Conservation (phyloP, 257 asterid species). For the Henckelia pumila region DNA sequence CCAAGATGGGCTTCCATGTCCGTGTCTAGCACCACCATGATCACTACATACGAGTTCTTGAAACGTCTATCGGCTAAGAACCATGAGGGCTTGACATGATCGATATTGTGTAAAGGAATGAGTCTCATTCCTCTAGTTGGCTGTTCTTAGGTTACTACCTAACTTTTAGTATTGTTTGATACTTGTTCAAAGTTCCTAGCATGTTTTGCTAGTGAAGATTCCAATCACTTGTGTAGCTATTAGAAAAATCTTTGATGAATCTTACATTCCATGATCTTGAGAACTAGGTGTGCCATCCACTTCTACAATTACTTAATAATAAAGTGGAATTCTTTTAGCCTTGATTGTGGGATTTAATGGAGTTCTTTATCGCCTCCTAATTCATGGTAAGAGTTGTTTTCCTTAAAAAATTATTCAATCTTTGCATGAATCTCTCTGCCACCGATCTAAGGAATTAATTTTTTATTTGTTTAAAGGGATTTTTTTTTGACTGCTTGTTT, state of each 20-base stretch:
- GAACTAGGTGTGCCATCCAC: background rate
- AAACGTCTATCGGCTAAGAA: conserved; percentile 68
- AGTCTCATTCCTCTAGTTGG: conserved; percentile 6
- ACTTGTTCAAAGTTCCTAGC: background rate
- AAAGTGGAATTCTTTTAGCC: background rate
- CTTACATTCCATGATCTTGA: background rate
- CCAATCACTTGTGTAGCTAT: background rate
- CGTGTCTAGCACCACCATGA: conserved; percentile 78
- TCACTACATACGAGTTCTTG: conserved; percentile 80
- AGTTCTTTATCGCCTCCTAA: background rate
- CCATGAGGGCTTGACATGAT: conserved; percentile 43
- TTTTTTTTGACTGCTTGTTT: no score
- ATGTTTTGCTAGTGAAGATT: conserved; percentile 15
- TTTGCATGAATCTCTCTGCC: no score
- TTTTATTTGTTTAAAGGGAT: no score
- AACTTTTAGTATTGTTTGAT: background rate
- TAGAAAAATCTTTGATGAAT: background rate
- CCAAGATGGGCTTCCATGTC: conserved; percentile 88
- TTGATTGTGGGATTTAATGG: no score
- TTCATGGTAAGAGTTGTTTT: background rate
- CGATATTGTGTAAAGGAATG: conserved; percentile 8
- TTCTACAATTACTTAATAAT: background rate
- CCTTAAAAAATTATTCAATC: no score
- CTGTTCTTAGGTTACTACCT: background rate
- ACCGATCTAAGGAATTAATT: background rate